A percentile compares a stretch with the other conserved stretches of the same genome.
These are phyloP conservation scores for Dryas octopetala DNA, from an alignment of 306 rosid species.

Conservation along the genomic window DNA sequence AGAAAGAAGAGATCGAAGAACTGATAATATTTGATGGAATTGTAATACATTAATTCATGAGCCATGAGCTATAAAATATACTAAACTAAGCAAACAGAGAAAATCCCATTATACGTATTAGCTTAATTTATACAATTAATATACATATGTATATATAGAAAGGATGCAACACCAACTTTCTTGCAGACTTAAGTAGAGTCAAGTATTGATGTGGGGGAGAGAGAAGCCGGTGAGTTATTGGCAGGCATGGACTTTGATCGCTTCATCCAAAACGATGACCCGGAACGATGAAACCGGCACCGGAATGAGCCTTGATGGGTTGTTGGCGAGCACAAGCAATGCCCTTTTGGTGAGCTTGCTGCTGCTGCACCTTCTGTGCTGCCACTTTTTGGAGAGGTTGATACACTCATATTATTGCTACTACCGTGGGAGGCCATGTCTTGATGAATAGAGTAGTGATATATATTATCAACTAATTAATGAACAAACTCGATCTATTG, in stretches of 20 bases:
- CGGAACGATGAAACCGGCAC: constrained; percentile 74
- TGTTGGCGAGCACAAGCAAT: constrained; percentile 88
- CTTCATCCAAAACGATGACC: constrained; percentile 47
- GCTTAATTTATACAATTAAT: neutral
- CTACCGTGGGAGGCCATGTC: constrained; percentile 53
- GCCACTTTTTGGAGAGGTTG: constrained; percentile 55
- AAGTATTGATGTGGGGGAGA: constrained; percentile 39
- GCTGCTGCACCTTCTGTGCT: constrained; percentile 27
- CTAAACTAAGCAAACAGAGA: neutral
- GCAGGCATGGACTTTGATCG: constrained; percentile 60
- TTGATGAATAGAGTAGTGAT: neutral
- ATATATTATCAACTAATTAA: neutral
- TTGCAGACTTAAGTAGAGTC: constrained; percentile 25
- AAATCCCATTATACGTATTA: neutral
- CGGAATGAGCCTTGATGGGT: constrained; percentile 85
- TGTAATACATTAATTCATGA: too few relatives aligned
- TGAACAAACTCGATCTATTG: neutral
- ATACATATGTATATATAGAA: neutral
- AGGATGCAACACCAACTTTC: neutral
- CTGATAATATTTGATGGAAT: neutral
- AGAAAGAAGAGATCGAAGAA: neutral
- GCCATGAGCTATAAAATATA: neutral
- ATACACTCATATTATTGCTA: constrained; percentile 27
- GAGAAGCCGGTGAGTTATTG: constrained; percentile 29
- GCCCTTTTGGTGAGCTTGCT: constrained; percentile 48